A percentile compares a stretch with the other conserved stretches of the same genome.
These are phyloP conservation scores for Hanseniaspora occidentalis DNA, from an alignment of 805 yeast species.

Conservation along the genomic window DNA sequence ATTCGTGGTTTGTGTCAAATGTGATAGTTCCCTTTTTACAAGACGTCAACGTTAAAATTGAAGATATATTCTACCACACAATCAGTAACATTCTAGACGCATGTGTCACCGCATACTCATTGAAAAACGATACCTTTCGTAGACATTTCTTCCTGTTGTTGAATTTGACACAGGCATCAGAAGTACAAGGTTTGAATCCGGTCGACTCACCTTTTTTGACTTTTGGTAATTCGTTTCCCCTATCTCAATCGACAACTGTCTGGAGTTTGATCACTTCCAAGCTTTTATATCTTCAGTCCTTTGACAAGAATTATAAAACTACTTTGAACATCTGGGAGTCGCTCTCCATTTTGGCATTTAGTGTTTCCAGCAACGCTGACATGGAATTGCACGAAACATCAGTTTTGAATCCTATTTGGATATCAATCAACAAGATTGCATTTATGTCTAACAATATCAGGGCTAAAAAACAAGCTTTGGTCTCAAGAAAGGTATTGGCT, in stretches of 20 bases:
- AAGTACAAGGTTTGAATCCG: too few species aligned
- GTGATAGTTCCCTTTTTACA: too few species aligned
- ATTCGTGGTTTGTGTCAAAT: not conserved
- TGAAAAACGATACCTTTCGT: too few species aligned
- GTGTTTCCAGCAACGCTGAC: not conserved
- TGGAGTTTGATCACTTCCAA: not conserved
- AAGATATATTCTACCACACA: not conserved
- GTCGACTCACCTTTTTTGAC: too few species aligned
- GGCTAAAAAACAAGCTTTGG: not conserved
- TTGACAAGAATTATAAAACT: not conserved
- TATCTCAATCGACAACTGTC: not conserved
- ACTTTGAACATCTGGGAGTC: not conserved
- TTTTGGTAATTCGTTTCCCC: not conserved
- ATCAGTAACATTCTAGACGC: too few species aligned
- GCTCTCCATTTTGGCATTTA: not conserved
- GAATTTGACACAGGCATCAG: too few species aligned
- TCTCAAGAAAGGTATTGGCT: not conserved
- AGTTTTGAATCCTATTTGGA: not conserved
- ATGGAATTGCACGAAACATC: not conserved
- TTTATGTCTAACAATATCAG: not conserved
- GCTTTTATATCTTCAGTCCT: not conserved
- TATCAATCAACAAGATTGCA: not conserved
- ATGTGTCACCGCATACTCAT: not conserved
- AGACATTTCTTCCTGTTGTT: too few species aligned
- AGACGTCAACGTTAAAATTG: not conserved